A percentile compares a stretch with the other conserved stretches of the same genome.
Evolutionary conservation across 176 grass and related monocot genomes (phyloP).

Genomic region (Triticum urartu): DNA sequence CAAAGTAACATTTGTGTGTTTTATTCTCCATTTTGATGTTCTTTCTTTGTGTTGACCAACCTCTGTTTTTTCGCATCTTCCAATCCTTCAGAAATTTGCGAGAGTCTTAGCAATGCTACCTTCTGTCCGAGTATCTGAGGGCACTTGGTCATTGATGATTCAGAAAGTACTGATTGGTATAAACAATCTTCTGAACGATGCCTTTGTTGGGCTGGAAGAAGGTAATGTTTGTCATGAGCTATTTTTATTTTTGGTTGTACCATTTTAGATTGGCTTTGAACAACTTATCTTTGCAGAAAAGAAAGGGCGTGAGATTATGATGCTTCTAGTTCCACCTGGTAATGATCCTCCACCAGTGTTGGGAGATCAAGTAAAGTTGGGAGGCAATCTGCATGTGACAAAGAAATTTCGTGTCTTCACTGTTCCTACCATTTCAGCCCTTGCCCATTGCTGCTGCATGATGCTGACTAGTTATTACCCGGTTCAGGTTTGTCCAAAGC

Average conservation of each 20-base stretch:
- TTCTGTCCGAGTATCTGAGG: conserved; percentile 58
- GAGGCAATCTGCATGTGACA: conserved; percentile 50
- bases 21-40: not conserved
- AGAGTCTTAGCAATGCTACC: conserved; percentile 67
- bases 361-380: conserved; percentile 40
- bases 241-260: conserved; percentile 11
- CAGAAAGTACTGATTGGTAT: conserved; percentile 68
- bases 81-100: conserved; percentile 53
- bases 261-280: conserved; percentile 23
- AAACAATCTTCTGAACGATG: conserved; percentile 75
- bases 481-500: conserved; percentile 66
- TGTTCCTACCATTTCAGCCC: conserved; percentile 60
- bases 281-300: conserved; percentile 52
- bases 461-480: conserved; percentile 88
- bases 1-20: not conserved
- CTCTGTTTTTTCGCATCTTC: conserved; percentile 18
- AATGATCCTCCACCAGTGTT: conserved; percentile 55
- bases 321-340: conserved; percentile 78
- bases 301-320: conserved; percentile 63
- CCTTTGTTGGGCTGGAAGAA: conserved; percentile 78
- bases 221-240: conserved; percentile 36
- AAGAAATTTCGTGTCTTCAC: conserved; percentile 60
- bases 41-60: not conserved
- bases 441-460: conserved; percentile 66
- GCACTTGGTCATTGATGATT: conserved; percentile 77